Conservation (phyloP, 1,284 basidiomycete genomes). For the Sporisorium exsertum region DNA sequence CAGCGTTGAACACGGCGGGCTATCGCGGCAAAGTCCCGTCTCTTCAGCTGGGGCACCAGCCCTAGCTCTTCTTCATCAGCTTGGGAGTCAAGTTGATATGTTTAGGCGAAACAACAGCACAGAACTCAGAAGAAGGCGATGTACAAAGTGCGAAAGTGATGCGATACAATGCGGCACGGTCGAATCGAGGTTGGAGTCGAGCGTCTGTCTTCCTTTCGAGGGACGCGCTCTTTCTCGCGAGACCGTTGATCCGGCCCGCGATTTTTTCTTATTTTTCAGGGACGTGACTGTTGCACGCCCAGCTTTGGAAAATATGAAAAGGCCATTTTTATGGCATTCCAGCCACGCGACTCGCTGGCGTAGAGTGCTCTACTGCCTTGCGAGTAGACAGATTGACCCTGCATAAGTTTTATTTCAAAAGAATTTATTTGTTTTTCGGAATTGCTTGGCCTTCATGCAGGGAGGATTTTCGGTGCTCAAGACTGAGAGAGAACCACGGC, state of each 20-base stretch:
- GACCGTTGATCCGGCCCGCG: constrained; percentile 11
- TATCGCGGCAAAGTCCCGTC: too few species aligned
- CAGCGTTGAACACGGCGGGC: too few species aligned
- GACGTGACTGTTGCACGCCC: background rate
- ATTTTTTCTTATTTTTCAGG: background rate
- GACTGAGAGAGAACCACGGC: constrained; percentile 1
- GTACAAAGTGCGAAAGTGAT: background rate
- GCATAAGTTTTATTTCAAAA: background rate
- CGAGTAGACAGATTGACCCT: background rate
- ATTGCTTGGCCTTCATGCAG: background rate
- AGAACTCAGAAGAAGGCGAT: too few species aligned
- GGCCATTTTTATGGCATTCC: background rate
- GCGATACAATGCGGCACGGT: too few species aligned
- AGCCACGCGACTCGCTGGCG: constrained; percentile 6
- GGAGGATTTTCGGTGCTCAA: background rate
- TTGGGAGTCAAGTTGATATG: too few species aligned
- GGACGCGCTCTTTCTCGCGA: background rate
- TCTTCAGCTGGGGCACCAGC: too few species aligned
- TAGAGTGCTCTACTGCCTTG: constrained; percentile 7
- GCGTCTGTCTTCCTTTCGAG: background rate
- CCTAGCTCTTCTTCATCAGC: too few species aligned
- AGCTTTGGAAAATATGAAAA: background rate
- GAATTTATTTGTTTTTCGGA: background rate
- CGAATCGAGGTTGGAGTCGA: background rate
- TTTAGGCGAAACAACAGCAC: too few species aligned